Percentiles rank a stretch among this genome's conserved stretches.
Conservation (phyloP, 495 filamentous ascomycete genomes). For the Penicillium odoratum region DNA sequence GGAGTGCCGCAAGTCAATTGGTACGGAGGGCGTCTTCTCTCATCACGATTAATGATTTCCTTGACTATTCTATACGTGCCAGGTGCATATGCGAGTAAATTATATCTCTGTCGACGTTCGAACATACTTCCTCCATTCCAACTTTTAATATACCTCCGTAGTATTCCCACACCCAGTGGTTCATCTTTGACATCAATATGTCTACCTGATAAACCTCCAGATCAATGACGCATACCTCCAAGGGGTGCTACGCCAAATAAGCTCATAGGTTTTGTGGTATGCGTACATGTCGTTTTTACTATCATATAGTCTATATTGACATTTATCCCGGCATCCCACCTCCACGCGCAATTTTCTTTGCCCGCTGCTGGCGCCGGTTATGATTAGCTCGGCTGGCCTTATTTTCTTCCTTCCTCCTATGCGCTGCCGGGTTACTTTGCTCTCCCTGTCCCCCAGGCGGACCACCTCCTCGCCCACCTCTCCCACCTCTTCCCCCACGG, state of each 20-base stretch:
- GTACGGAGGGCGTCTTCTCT: slow-evolving; percentile 40
- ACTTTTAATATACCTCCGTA: too few species aligned
- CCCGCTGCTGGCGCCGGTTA: slow-evolving; percentile 71
- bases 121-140: not conserved
- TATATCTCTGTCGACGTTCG: not conserved
- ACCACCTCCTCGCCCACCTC: slow-evolving; percentile 58
- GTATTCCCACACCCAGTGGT: too few species aligned
- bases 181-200: too few species aligned
- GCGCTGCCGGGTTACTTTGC: slow-evolving; percentile 58
- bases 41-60: slow-evolving; percentile 23
- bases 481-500: slow-evolving; percentile 51
- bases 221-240: not conserved
- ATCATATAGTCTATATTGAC: not conserved
- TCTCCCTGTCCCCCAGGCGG: slow-evolving; percentile 39
- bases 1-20: slow-evolving; percentile 72
- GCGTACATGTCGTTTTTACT: not conserved
- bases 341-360: slow-evolving; percentile 73
- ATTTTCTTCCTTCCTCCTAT: slow-evolving; percentile 73
- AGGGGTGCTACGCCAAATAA: not conserved
- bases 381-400: slow-evolving; percentile 77
- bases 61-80: not conserved
- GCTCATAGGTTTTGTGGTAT: not conserved
- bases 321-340: slow-evolving; percentile 53
- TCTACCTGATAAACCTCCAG: not conserved
- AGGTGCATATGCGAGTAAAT: not conserved